Evolutionary conservation across 139 green algal genomes (phyloP).

Genomic region (Penium margaritaceum): DNA sequence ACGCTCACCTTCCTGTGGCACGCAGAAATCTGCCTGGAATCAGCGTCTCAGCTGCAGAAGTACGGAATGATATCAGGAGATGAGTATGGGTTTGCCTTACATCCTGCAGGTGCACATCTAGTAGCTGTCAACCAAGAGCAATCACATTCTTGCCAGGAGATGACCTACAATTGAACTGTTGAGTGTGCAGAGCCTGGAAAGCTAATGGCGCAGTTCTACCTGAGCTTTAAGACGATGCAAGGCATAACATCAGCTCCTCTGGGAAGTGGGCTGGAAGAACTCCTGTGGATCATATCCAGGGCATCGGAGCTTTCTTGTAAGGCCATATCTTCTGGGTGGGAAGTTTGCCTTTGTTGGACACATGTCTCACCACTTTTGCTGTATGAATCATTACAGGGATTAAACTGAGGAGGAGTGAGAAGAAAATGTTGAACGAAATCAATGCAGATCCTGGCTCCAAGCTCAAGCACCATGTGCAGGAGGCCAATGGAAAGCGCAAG

Average conservation of each 20-base stretch:
- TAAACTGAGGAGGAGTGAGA: constrained; percentile 35
- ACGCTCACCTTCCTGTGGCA: too few species aligned
- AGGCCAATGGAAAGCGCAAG: constrained; percentile 17
- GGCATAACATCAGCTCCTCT: not conserved
- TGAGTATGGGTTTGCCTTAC: constrained; percentile 31
- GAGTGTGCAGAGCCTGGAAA: constrained; percentile 38
- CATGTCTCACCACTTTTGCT: too few species aligned
- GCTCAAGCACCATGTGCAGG: constrained; percentile 30
- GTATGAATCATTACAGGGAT: constrained; percentile 35
- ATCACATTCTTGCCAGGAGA: not conserved
- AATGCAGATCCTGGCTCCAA: constrained; percentile 17
- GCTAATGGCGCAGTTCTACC: constrained; percentile 40
- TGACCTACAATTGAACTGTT: not conserved
- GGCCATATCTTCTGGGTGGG: too few species aligned
- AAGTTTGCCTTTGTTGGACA: too few species aligned
- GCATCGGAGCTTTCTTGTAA: constrained; percentile 43
- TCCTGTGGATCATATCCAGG: constrained; percentile 18
- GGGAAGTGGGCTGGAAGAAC: constrained; percentile 24
- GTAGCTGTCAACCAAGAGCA: not conserved
- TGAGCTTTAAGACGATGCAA: constrained; percentile 41
- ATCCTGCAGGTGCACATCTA: constrained; percentile 12
- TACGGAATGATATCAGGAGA: constrained; percentile 37
- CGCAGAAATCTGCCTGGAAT: constrained; percentile 37
- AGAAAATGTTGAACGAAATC: constrained; percentile 46
- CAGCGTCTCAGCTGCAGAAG: constrained; percentile 30